Evolutionary conservation across 2,329 filamentous ascomycete species (phyloP), one percentile per base, ranked within the genome.

Genomic region (Pseudogymnoascus sp.): DNA sequence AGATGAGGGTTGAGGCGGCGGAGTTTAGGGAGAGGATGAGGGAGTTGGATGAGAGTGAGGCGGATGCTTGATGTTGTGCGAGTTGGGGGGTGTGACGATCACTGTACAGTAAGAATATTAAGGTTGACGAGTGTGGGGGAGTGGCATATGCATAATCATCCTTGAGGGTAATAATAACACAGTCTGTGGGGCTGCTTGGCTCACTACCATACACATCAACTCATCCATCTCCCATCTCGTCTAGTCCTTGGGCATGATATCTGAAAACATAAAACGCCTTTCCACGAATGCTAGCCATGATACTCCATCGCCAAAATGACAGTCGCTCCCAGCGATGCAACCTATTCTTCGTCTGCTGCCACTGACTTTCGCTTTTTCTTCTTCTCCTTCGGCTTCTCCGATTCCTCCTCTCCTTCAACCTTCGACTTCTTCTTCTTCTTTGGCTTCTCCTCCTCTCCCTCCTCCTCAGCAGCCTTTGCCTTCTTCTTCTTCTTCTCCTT

Each of bases 1-100:
- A 91, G 71, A 97, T 97, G 93, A 79, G 81, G 66, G 80, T 80
- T 8, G 93, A 97, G 79, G 92, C 92, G 8, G 80, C 82, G 1
- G 64, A 69, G 21, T 72, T 69, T 61, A 68, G 66, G 31, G 64
- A 68, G 50, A 65, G 69, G 62, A 74, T 74, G 72, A 61, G 19
- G 21, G 59, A 63, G 35, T 16, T 65, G 26, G 65, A 66, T 53
- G 47, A 53, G 47, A 53, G 47, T 31, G 47, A 53, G 26, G 8
- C 10, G 47, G 47, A 53, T 11, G 47, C 11, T 53, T 53, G 47
- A 53, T 6, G n/a, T 29, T 53, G 47, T 50, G 8, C 14, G 21
- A 16, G 2, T 53, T 53, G 4, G 26, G 8, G 47, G 42, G 31
- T 53, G 47, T 53, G 14, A 53, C 47, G 47, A 53, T 53, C 47